Percentiles rank a stretch among this genome's conserved stretches.
These are phyloP conservation scores for Alternaria longipes DNA, from an alignment of 2,329 filamentous ascomycete genomes.

Conservation along the genomic window DNA sequence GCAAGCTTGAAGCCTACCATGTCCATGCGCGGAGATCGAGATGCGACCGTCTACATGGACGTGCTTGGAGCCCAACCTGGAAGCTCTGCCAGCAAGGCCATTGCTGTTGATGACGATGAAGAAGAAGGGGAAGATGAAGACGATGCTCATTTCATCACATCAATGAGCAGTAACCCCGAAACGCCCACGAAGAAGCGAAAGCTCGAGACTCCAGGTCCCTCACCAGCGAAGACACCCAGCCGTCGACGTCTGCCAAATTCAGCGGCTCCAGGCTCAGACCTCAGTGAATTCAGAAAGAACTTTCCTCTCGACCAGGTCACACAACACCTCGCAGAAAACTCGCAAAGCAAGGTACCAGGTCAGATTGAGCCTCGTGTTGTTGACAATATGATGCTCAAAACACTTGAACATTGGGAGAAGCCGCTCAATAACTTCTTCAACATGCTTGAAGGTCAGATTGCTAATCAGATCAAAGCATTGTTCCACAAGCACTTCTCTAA, in stretches of 20 bases:
- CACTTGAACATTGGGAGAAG: slow-evolving; percentile 42
- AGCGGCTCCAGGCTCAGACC: slow-evolving; percentile 1
- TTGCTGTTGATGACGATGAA: slow-evolving; percentile 14
- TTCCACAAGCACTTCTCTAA: slow-evolving; percentile 43
- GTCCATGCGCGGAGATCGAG: slow-evolving; percentile 13
- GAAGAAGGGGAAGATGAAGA: neutral
- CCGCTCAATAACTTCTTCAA: slow-evolving; percentile 42
- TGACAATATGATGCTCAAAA: slow-evolving; percentile 17
- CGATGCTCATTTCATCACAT: neutral
- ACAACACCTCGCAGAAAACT: slow-evolving; percentile 33
- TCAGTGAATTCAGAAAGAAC: slow-evolving; percentile 6
- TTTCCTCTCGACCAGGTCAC: slow-evolving; percentile 47
- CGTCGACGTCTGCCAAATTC: neutral
- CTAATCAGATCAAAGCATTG: slow-evolving; percentile 22
- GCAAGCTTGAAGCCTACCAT: slow-evolving; percentile 40
- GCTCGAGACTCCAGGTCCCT: slow-evolving; percentile 11
- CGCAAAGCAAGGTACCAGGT: slow-evolving; percentile 42
- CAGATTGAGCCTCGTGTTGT: slow-evolving; percentile 31
- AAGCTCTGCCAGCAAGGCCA: slow-evolving; percentile 22
- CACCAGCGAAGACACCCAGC: slow-evolving; percentile 8
- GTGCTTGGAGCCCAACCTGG: slow-evolving; percentile 14
- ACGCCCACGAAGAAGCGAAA: slow-evolving; percentile 49
- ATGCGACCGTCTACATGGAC: slow-evolving; percentile 21
- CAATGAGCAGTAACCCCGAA: neutral
- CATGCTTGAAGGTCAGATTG: slow-evolving; percentile 22